Evolutionary conservation across 2,329 filamentous ascomycete species (phyloP), one percentile per base, ranked within the genome.

Genomic region (Chaetomium strumarium): DNA sequence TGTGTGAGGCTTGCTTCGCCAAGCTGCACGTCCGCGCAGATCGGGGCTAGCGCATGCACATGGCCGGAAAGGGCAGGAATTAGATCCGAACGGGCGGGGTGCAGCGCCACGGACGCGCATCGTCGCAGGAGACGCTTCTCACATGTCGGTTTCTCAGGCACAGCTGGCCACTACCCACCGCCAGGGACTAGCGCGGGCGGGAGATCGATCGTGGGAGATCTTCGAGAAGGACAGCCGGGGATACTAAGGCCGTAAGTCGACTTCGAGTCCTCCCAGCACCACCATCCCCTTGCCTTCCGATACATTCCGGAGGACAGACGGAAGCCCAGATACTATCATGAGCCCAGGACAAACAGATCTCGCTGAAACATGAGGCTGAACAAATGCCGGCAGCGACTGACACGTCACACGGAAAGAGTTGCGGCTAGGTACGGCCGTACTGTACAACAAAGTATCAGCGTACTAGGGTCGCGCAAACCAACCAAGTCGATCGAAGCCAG

Each of bases 41-140:
- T 55, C 52, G 46, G 51, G 55, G 38, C 46, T 55, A 57, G 55
- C 36, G 47, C 48, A 49, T 55, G 56, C 54, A 56, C 12, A 24
- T 49, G 39, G 46, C 46, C 54, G 12, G 36, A 45, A 49, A 3
- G 20, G 47, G 46, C 31, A 48, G 33, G 50, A 13, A 7, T 11
- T 30, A 17, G 10, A 29, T 44, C 29, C 5, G 11, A 19, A 20
- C 29, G 20, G 39, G 2, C 11, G 12, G 20, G 24, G 40, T 33
- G 34, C 20, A 39, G 45, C 53, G 55, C 53, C 53, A 56, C 51
- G 38, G 42, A 44, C 51, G 20, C 46, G 48, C 52, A 14, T 36
- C 39, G 29, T 49, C 46, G 46, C 46, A 53, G 45, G 40, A 49
- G 45, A 47, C 24, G 11, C 24, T 30, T 49, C 39, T 16, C 44